phyloP scores from a whole-genome alignment of 2,329 filamentous ascomycete species.

The Xylariaceae sp. region DNA sequence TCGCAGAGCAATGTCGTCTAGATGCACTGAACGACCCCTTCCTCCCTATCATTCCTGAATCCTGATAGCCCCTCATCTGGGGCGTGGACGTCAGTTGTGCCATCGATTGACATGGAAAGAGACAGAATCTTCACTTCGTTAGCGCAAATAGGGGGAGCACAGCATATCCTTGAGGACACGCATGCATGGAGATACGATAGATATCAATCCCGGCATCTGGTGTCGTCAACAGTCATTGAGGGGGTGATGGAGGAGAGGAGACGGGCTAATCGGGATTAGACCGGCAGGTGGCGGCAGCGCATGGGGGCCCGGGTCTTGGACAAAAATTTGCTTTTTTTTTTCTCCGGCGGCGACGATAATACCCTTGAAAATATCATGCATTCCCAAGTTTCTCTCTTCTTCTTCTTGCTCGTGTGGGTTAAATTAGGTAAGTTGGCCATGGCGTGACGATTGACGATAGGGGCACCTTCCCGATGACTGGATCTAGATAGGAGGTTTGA shows the following conservation, averaged over 20 bases:
- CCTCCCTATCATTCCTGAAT: not conserved
- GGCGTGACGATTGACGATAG: not conserved
- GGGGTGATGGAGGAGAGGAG: not conserved
- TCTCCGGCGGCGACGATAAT: not conserved
- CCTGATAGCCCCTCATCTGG: not conserved
- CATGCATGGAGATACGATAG: not conserved
- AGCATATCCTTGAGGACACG: not conserved
- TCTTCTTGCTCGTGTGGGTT: not conserved
- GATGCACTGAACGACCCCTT: not conserved
- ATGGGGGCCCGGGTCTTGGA: not conserved
- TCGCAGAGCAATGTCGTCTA: slow-evolving; percentile 14
- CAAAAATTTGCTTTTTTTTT: not conserved
- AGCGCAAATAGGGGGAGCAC: too few species aligned
- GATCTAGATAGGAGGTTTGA: not conserved
- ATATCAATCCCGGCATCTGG: not conserved
- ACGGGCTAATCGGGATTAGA: not conserved
- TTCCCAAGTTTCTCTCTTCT: not conserved
- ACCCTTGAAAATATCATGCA: not conserved
- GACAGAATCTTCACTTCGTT: too few species aligned
- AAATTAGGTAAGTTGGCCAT: not conserved
- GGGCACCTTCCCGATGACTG: too few species aligned
- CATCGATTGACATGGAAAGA: not conserved
- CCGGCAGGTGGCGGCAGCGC: not conserved
- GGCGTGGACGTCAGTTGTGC: not conserved
- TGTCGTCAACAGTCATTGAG: not conserved